Percentiles rank a stretch among this genome's conserved stretches.
phyloP scores from a whole-genome alignment of 257 asterid genomes.

The Primulina huaijiensis region DNA sequence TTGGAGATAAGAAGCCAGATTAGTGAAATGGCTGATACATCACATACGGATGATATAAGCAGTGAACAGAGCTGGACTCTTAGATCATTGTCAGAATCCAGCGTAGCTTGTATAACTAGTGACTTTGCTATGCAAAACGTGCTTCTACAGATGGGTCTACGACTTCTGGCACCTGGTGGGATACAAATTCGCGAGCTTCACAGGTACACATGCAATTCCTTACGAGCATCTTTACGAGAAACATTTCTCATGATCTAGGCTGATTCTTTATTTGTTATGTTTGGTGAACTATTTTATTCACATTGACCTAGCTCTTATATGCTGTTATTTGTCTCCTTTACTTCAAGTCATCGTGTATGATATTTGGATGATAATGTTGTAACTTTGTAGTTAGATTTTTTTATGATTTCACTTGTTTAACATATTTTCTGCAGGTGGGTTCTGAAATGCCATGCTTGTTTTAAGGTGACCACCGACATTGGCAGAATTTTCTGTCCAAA shows the following conservation, averaged over 20 bases:
- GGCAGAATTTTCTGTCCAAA: constrained; percentile 86
- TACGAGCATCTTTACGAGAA: background rate
- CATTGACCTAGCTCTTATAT: background rate
- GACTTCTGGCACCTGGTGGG: constrained; percentile 97
- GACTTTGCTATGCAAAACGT: constrained; percentile 99
- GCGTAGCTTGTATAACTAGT: constrained; percentile 86
- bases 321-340: background rate
- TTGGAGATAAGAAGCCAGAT: constrained; percentile 41
- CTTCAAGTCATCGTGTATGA: background rate
- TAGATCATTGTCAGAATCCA: constrained; percentile 83
- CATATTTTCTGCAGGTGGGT: constrained; percentile 67
- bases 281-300: no score
- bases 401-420: background rate
- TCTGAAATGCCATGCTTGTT: constrained; percentile 95
- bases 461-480: constrained; percentile 89
- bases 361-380: background rate
- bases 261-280: no score
- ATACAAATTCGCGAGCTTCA: constrained; percentile 97
- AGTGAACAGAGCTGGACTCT: constrained; percentile 98
- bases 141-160: constrained; percentile 89
- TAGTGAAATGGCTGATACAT: constrained; percentile 40
- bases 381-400: background rate
- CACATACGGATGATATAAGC: constrained; percentile 59
- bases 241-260: background rate
- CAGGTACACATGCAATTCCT: constrained; percentile 40